These are phyloP conservation scores for Gelatoporia subvermispora DNA, from an alignment of 768 basidiomycete species.

Conservation along the genomic window DNA sequence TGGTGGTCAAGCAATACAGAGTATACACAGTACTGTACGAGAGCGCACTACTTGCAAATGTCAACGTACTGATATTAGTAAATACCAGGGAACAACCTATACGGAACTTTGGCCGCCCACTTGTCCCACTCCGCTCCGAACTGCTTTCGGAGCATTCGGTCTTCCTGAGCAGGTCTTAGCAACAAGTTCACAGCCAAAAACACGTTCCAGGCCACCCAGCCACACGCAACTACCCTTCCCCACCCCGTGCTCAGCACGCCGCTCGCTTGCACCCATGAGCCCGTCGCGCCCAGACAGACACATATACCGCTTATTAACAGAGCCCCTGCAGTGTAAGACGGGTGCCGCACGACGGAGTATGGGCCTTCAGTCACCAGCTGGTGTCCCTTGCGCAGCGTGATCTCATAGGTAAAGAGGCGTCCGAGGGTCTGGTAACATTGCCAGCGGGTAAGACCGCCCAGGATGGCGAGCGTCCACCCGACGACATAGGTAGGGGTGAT, in stretches of 20 bases:
- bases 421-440: constrained; percentile 22
- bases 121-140: neutral
- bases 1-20: no score
- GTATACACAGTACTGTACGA: no score
- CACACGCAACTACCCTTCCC: neutral
- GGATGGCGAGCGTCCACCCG: neutral
- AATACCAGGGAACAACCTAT: neutral
- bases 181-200: neutral
- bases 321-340: constrained; percentile 14
- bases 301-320: constrained; percentile 7
- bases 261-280: constrained; percentile 5
- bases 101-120: neutral
- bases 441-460: constrained; percentile 7
- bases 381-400: constrained; percentile 19
- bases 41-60: neutral
- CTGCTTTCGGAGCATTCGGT: neutral
- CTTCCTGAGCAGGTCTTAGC: neutral
- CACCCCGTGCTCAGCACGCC: neutral
- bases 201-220: neutral
- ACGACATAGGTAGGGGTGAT: neutral
- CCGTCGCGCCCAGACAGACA: neutral
- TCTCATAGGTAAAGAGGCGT: constrained; percentile 21
- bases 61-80: neutral
- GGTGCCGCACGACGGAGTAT: constrained; percentile 26
- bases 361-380: constrained; percentile 22